phyloP scores from a whole-genome alignment of 202 grass and related monocot genomes.

The Setaria italica region DNA sequence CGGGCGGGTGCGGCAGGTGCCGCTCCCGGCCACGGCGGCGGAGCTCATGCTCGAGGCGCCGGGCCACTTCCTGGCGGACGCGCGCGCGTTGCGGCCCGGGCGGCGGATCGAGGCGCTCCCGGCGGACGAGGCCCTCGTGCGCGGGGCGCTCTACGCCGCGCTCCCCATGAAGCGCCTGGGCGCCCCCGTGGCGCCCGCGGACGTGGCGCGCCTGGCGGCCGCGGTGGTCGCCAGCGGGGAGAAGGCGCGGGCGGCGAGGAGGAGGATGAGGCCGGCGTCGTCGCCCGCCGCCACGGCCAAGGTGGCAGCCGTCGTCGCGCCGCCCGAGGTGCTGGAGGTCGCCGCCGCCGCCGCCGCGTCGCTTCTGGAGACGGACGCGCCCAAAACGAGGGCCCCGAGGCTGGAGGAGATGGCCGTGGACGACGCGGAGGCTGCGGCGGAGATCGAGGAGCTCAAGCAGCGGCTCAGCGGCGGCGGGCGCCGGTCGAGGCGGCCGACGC shows the following conservation, averaged over 20 bases:
- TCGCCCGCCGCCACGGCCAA: conserved; percentile 52
- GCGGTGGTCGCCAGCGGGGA: conserved; percentile 49
- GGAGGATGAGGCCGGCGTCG: background rate
- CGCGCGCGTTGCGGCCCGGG: conserved; percentile 57
- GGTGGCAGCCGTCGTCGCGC: conserved; percentile 54
- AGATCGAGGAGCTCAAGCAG: conserved; percentile 80
- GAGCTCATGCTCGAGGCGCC: conserved; percentile 92
- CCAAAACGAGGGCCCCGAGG: conserved; percentile 19
- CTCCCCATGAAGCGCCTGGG: conserved; percentile 85
- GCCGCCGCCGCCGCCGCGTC: background rate
- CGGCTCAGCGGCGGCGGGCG: conserved; percentile 57
- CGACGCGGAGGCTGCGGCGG: conserved; percentile 46
- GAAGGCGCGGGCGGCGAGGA: conserved; percentile 34
- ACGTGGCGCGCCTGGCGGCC: conserved; percentile 59
- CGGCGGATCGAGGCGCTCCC: conserved; percentile 61
- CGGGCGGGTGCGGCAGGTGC: conserved; percentile 46
- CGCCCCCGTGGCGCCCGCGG: conserved; percentile 50
- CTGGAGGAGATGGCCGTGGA: conserved; percentile 69
- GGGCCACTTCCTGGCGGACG: conserved; percentile 75
- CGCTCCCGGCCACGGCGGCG: conserved; percentile 55
- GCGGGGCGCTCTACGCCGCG: conserved; percentile 61
- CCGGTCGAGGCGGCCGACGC: conserved; percentile 65
- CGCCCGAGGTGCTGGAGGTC: background rate
- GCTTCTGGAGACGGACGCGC: background rate
- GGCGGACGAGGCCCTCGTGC: conserved; percentile 78